These are phyloP conservation scores for Echinosophora koreensis DNA, from an alignment of 306 rosid species.

Conservation along the genomic window DNA sequence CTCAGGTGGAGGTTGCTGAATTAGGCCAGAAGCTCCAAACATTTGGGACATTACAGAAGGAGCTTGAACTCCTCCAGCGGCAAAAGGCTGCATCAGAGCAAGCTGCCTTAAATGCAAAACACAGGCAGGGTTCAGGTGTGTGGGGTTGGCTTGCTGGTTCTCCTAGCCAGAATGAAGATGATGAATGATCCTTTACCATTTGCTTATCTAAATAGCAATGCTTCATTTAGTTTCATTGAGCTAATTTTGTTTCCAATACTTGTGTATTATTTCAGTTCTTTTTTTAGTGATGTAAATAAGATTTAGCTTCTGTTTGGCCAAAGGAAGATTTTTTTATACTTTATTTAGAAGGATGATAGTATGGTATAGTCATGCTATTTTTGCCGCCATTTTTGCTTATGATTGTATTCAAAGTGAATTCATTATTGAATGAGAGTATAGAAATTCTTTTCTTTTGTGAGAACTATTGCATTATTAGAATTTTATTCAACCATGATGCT, in stretches of 20 bases:
- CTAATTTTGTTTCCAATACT: constrained; percentile 48
- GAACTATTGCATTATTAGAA: constrained; percentile 10
- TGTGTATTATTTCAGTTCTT: constrained; percentile 56
- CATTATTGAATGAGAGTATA: constrained; percentile 48
- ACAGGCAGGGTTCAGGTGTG: constrained; percentile 79
- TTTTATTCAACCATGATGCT: not conserved
- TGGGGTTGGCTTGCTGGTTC: constrained; percentile 98
- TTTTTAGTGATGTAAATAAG: constrained; percentile 59
- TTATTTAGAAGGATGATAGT: constrained; percentile 47
- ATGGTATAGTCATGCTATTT: constrained; percentile 47
- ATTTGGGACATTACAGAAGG: constrained; percentile 85
- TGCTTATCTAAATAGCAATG: constrained; percentile 45
- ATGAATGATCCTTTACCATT: constrained; percentile 53
- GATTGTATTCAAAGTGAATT: constrained; percentile 54
- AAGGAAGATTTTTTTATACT: constrained; percentile 49
- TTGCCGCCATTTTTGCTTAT: constrained; percentile 56
- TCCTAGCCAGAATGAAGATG: constrained; percentile 52
- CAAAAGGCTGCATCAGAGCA: constrained; percentile 92
- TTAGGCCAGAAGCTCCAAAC: constrained; percentile 92
- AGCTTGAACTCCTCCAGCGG: constrained; percentile 89
- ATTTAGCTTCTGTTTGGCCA: constrained; percentile 56
- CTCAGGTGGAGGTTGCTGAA: constrained; percentile 94
- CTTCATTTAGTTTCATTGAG: constrained; percentile 60
- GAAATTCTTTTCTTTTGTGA: constrained; percentile 46
- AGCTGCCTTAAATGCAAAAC: constrained; percentile 75